These are phyloP conservation scores for Thelonectria discophora DNA, from an alignment of 2,329 filamentous ascomycete genomes.

Conservation along the genomic window DNA sequence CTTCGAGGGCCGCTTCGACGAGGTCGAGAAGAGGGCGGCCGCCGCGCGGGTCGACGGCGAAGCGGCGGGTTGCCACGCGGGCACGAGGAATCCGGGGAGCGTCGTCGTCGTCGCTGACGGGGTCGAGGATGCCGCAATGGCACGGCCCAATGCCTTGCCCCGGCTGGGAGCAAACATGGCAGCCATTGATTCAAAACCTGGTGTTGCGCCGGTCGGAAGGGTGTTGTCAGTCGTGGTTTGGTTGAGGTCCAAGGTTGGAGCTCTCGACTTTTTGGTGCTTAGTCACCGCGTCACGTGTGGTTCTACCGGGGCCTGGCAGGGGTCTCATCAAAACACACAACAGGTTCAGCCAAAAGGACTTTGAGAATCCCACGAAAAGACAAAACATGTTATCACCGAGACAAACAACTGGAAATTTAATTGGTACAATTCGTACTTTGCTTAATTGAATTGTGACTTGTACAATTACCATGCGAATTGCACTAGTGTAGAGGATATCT, in stretches of 20 bases:
- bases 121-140: slow-evolving; percentile 54
- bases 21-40: slow-evolving; percentile 71
- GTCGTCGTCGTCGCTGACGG: slow-evolving; percentile 51
- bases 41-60: slow-evolving; percentile 53
- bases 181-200: slow-evolving; percentile 44
- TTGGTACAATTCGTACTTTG: slow-evolving; percentile 45
- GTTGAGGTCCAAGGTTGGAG: slow-evolving; percentile 29
- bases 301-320: neutral
- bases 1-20: slow-evolving; percentile 75
- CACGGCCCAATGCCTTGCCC: slow-evolving; percentile 67
- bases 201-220: slow-evolving; percentile 10
- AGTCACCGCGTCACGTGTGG: slow-evolving; percentile 47
- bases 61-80: slow-evolving; percentile 69
- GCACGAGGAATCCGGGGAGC: slow-evolving; percentile 78
- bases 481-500: slow-evolving; percentile 52
- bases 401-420: neutral
- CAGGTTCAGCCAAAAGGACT: neutral
- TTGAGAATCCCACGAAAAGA: neutral
- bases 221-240: slow-evolving; percentile 26
- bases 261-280: slow-evolving; percentile 47
- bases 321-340: neutral
- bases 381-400: neutral
- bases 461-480: slow-evolving; percentile 46
- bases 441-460: slow-evolving; percentile 40
- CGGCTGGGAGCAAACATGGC: slow-evolving; percentile 72